A percentile compares a stretch with the other conserved stretches of the same genome.
Conservation (phyloP, 139 green algal genomes). For the Chlorella sp. region DNA sequence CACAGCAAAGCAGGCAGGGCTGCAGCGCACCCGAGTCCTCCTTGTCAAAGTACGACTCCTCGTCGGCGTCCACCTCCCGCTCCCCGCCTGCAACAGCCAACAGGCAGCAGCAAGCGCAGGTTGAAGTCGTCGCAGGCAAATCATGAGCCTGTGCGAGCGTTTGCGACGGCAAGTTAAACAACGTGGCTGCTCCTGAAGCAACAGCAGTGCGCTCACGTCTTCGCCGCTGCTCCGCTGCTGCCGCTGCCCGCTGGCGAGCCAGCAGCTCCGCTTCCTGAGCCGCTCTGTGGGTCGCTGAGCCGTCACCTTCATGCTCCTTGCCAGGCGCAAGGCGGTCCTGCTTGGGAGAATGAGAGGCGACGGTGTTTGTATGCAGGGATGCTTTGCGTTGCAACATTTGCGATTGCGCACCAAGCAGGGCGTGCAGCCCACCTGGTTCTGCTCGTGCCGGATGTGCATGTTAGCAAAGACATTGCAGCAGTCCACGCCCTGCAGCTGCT, state of each 20-base stretch:
- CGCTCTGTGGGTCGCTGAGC: not conserved
- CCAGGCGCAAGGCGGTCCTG: slow-evolving; percentile 10
- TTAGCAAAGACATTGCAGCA: slow-evolving; percentile 91
- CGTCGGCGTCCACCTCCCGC: slow-evolving; percentile 65
- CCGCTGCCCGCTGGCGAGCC: slow-evolving; percentile 17
- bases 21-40: slow-evolving; percentile 25
- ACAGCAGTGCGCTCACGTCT: slow-evolving; percentile 23
- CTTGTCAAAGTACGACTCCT: slow-evolving; percentile 82
- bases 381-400: not conserved
- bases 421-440: slow-evolving; percentile 21
- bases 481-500: slow-evolving; percentile 49
- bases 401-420: not conserved
- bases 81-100: not conserved
- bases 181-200: not conserved
- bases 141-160: too few relatives aligned
- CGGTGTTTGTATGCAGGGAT: too few relatives aligned
- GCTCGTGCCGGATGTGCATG: slow-evolving; percentile 80
- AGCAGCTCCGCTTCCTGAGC: not conserved
- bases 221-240: slow-evolving; percentile 20
- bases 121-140: not conserved
- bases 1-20: not conserved
- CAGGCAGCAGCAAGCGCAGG: not conserved
- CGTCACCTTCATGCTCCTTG: not conserved
- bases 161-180: not conserved
- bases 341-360: not conserved